Conservation (phyloP, 306 rosid genomes). For the Leucaena leucocephala region DNA sequence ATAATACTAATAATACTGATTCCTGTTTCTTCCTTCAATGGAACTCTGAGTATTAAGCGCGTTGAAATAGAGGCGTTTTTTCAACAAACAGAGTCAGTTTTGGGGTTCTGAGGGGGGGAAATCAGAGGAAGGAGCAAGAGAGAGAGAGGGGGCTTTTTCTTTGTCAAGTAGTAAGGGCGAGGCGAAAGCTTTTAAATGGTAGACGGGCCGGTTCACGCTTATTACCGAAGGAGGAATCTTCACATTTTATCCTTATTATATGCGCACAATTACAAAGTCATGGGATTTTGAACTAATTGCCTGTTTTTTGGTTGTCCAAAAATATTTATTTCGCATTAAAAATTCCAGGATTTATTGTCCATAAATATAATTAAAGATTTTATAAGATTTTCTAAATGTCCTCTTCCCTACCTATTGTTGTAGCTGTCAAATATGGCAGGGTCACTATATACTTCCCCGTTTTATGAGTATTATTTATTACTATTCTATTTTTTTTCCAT, state of each 20-base stretch:
- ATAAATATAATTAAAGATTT: no score
- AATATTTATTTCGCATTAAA: no score
- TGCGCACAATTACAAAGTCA: background rate
- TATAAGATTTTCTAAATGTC: no score
- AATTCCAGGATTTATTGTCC: no score
- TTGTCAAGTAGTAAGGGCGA: background rate
- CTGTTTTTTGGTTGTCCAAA: no score
- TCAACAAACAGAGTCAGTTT: background rate
- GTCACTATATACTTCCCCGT: no score
- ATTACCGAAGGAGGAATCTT: constrained; percentile 2
- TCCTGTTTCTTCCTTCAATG: background rate
- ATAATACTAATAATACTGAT: no score
- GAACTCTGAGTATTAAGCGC: background rate
- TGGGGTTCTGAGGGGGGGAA: background rate
- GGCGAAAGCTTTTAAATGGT: constrained; percentile 11
- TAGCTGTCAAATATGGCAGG: no score
- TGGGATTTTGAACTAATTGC: no score
- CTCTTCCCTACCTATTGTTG: no score
- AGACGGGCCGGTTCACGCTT: constrained; percentile 4
- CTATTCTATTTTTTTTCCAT: no score
- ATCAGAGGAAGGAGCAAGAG: background rate
- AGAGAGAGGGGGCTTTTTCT: background rate
- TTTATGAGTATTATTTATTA: no score
- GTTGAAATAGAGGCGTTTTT: background rate
- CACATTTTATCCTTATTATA: background rate